Evolutionary conservation across 805 yeast genomes (phyloP), one percentile per base, ranked within the genome.

Genomic region (Brettanomyces bruxellensis): DNA sequence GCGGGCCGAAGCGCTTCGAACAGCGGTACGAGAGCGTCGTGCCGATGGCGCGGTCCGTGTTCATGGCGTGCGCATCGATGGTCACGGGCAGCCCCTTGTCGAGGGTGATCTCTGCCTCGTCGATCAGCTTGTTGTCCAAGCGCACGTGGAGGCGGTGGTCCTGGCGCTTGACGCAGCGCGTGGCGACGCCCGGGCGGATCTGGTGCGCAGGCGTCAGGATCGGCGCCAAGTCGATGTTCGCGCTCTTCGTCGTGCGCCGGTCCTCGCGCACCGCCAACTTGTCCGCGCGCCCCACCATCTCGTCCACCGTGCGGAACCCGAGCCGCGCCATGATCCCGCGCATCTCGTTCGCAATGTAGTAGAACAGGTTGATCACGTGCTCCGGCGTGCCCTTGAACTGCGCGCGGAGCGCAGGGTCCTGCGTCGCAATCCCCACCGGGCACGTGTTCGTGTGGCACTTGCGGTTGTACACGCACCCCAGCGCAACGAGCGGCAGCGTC

Each of bases 361-460:
- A 91, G 77, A 93, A 93, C 76, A 91, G 93, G 75, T 91, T 91
- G 68, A 91, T 90, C 49, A 91, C 98, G 62, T 91, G 97, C 70
- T 91, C 99, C 45, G 99, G 99, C 44, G 96, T 90, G 62, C 99
- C 99, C 59, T 78, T 75, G 70, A 91, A 91, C 68, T 91, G 93
- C 69, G 79, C 79, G 69, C 99, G 80, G 55, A 91, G 75, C 55
- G 81, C 87, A 18, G 97, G 97, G 66, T 91, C 98, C 69, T 93
- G 99, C 30, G 99, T 91, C 41, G 99, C 99, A 71, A 91, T 86
- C 70, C 99, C 99, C 43, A 91, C 99, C 28, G 99, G 96, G 69
- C 99, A 91, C 37, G 95, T 79, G 70, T 87, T 86, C 49, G 86
- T 72, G 66, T 91, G 98, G 64, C 97, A 87, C 73, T 85, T 87